phyloP scores from a whole-genome alignment of 495 filamentous ascomycete genomes.

The Cercophora sp. region DNA sequence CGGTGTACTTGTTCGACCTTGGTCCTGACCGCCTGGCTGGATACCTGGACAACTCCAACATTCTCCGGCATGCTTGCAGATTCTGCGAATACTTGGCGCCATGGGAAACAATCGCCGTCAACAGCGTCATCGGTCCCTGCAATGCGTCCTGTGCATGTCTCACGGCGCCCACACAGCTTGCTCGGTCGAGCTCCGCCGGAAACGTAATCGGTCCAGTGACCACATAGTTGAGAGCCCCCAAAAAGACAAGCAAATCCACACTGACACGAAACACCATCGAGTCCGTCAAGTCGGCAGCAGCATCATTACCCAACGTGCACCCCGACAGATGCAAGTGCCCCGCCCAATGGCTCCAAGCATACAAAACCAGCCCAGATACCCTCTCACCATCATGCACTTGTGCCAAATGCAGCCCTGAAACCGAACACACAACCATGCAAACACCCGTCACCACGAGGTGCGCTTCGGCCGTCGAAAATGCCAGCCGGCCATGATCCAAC shows the following conservation, averaged over 20 bases:
- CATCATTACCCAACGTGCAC: neutral
- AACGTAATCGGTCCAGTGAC: conserved; percentile 17
- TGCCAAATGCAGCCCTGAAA: conserved; percentile 10
- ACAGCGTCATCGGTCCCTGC: conserved; percentile 6
- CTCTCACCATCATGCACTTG: conserved; percentile 11
- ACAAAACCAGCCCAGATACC: conserved; percentile 14
- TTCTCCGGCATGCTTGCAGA: conserved; percentile 7
- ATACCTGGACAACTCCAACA: conserved; percentile 2
- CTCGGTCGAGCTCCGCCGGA: conserved; percentile 2
- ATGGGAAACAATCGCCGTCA: neutral
- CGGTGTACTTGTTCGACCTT: too few species aligned
- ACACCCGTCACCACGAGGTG: conserved; percentile 12
- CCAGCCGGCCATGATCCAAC: neutral
- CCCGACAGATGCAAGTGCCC: conserved; percentile 11
- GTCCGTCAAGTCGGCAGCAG: conserved; percentile 7
- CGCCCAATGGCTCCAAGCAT: conserved; percentile 20
- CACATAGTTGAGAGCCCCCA: conserved; percentile 18
- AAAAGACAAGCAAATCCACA: conserved; percentile 10
- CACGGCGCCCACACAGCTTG: neutral
- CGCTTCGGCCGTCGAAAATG: conserved; percentile 14
- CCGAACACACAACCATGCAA: conserved; percentile 18
- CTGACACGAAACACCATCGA: conserved; percentile 16
- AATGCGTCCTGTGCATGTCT: conserved; percentile 12
- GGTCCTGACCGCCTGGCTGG: too few species aligned
- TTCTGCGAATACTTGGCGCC: neutral